Evolutionary conservation across 2,329 filamentous ascomycete genomes (phyloP).

Genomic region (Elsinoe arachidis): DNA sequence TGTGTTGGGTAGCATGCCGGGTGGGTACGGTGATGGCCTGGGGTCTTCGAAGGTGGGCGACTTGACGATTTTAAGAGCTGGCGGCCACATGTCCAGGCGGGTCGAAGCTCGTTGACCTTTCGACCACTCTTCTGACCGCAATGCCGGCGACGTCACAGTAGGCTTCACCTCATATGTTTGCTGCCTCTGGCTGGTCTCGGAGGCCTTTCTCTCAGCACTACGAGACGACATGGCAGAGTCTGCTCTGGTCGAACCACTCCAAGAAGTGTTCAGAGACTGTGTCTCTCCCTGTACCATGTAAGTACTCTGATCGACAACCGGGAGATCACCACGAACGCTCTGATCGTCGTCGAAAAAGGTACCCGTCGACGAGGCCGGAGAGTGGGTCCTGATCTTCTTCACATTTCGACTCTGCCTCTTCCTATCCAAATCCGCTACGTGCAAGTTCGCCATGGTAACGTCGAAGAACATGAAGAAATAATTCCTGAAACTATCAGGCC

Average conservation of each 20-base stretch:
- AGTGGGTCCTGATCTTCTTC: conserved; percentile 12
- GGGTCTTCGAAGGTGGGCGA: conserved; percentile 7
- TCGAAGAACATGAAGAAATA: conserved; percentile 6
- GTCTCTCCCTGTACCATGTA: neutral
- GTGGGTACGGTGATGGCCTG: neutral
- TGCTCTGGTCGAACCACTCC: conserved; percentile 2
- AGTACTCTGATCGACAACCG: neutral
- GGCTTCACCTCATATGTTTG: neutral
- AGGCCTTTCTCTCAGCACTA: conserved; percentile 7
- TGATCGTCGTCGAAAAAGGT: conserved; percentile 13
- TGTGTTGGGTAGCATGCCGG: neutral
- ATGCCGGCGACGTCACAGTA: neutral
- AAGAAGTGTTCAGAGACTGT: neutral
- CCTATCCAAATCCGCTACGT: conserved; percentile 5
- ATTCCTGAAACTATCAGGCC: neutral
- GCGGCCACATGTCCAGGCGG: conserved; percentile 10
- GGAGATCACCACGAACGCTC: neutral
- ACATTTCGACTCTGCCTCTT: conserved; percentile 9
- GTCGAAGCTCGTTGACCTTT: neutral
- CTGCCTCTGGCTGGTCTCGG: neutral
- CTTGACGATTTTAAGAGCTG: conserved; percentile 2
- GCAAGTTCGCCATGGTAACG: conserved; percentile 4
- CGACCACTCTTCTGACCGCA: neutral
- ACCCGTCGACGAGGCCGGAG: conserved; percentile 10
- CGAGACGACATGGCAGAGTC: conserved; percentile 13